Base-by-base conservation (phyloP, 208 protist genomes). In the Acanthamoeba lenticulata region DNA sequence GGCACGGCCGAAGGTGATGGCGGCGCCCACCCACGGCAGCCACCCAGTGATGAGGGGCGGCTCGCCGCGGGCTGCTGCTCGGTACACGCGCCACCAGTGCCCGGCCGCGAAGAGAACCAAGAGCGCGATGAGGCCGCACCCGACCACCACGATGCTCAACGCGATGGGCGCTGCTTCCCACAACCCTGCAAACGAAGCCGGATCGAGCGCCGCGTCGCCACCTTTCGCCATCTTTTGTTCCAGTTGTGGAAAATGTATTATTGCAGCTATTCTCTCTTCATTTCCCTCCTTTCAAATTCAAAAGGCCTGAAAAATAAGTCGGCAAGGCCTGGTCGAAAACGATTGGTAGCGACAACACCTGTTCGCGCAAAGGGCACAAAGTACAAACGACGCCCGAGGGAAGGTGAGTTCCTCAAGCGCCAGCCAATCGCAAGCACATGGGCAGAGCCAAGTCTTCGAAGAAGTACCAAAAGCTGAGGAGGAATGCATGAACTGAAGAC, bases 21-120 rank as follows among this genome's bases (percentile, higher is more conserved):
- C 81, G 34, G 49, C 44, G 44, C 81, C 81, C 21, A 89, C 17
- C 44, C 44, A 89, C 49, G 81, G 81, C 38, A 89, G 52, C 44
- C 49, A 65, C 21, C 81, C 81, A 21, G 81, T 89, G 81, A 89
- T 65, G 52, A 89, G 44, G 45, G 81, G 81, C 52, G 81, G 81
- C 44, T 44, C 34, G 7, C 79, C 45, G 34, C 40, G 40, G 47
- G 34, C 42, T 7, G 34, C 29, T 11, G 65, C 65, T 32, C 65
- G 36, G 34, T 32, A 32, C 29, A 74, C 65, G 65, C 65, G 65
- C 29, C 5, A 42, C 65, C 65, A 74, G 1, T 74, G 34, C 13
- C n/a, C 36, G 21, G 32, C 65, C 29, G 65, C 65, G 9, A 74
- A 32, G 0, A 7, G 21, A 0, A 32, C 65, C 32, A 32, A 42